Percentiles rank a stretch among this genome's conserved stretches.
Evolutionary conservation across 192 early-diverging fungal species (phyloP).

Genomic region (Backusella luteola): DNA sequence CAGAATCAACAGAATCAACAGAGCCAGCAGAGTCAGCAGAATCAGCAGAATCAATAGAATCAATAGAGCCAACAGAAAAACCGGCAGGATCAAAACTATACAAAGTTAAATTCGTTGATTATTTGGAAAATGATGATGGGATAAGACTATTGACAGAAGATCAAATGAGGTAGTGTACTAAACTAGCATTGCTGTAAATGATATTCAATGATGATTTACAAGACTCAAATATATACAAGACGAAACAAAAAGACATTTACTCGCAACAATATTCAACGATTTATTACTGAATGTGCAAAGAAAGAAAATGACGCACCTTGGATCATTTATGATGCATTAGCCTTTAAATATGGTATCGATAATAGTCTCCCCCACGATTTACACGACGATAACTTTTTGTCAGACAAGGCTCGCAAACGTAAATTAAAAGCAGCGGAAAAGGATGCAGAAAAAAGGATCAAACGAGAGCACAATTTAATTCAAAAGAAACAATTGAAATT

Average conservation of each 20-base stretch:
- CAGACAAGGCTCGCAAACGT: conserved; percentile 2
- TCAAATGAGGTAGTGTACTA: neutral
- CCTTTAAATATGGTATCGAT: conserved; percentile 23
- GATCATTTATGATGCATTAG: conserved; percentile 55
- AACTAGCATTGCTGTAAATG: no score
- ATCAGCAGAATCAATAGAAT: no score
- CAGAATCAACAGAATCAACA: neutral
- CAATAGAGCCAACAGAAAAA: no score
- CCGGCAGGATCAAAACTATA: neutral
- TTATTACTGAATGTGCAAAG: conserved; percentile 62
- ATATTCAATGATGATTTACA: neutral
- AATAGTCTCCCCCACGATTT: conserved; percentile 44
- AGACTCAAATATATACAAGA: conserved; percentile 11
- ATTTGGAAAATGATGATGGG: conserved; percentile 1
- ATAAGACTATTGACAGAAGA: neutral
- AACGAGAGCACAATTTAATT: conserved; percentile 38
- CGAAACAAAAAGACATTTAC: conserved; percentile 59
- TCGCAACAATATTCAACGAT: conserved; percentile 63
- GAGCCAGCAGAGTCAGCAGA: neutral
- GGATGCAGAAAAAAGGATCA: conserved; percentile 25
- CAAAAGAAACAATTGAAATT: conserved; percentile 28
- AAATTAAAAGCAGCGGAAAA: conserved; percentile 12
- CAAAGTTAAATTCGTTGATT: neutral
- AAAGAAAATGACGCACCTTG: conserved; percentile 77
- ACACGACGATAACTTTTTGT: conserved; percentile 16